A percentile compares a stretch with the other conserved stretches of the same genome.
phyloP scores from a whole-genome alignment of 768 basidiomycete species.

The Trametopsis cervina region DNA sequence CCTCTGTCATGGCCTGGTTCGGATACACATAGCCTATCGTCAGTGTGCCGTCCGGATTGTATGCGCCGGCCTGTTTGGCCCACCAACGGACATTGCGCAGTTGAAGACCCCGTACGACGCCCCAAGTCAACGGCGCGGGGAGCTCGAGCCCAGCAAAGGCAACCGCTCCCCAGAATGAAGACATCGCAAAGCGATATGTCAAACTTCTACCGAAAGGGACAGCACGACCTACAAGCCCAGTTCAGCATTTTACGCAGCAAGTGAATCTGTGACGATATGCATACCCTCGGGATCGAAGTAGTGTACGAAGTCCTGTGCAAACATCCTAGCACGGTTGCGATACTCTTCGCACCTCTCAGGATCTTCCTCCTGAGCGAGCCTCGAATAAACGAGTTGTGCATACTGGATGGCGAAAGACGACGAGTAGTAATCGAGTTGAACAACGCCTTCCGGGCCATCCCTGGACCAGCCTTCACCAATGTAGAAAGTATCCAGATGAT shows the following conservation, averaged over 20 bases:
- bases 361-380: conserved; percentile 54
- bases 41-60: conserved; percentile 56
- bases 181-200: conserved; percentile 78
- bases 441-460: conserved; percentile 70
- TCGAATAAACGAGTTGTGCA: conserved; percentile 65
- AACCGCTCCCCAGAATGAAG: conserved; percentile 70
- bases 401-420: conserved; percentile 77
- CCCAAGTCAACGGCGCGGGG: conserved; percentile 68
- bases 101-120: conserved; percentile 65
- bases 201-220: conserved; percentile 73
- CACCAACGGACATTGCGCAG: conserved; percentile 70
- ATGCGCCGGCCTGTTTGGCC: conserved; percentile 57
- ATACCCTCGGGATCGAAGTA: conserved; percentile 70
- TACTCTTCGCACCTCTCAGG: conserved; percentile 60
- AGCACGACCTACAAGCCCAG: conserved; percentile 43
- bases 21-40: conserved; percentile 69
- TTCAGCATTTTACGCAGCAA: not conserved
- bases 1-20: conserved; percentile 66
- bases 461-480: conserved; percentile 71
- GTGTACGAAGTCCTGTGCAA: conserved; percentile 65
- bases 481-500: conserved; percentile 76
- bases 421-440: conserved; percentile 77
- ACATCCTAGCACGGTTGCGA: conserved; percentile 51
- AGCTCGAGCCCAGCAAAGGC: conserved; percentile 66
- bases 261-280: conserved; percentile 8